Evolutionary conservation across 148 eudicot genomes (phyloP).

Genomic region (Nyssa sinensis): DNA sequence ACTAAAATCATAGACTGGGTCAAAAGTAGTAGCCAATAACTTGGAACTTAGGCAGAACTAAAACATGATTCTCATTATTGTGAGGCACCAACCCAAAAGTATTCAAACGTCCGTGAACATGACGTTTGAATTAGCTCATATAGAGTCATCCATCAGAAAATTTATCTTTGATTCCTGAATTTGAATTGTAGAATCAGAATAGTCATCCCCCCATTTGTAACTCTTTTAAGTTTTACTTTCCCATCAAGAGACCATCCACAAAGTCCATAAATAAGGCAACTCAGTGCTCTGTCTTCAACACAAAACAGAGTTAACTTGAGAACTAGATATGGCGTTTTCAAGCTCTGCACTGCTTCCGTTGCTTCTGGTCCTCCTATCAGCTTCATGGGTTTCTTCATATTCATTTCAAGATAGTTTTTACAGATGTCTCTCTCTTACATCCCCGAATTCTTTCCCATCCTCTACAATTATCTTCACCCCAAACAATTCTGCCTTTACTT

Average conservation of each 20-base stretch:
- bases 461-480: conserved; percentile 29
- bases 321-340: neutral
- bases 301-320: neutral
- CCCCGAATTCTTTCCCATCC: conserved; percentile 22
- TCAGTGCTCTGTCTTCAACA: neutral
- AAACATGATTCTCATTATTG: too few relatives aligned
- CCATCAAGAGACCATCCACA: neutral
- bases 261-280: neutral
- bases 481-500: conserved; percentile 20
- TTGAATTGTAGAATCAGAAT: too few relatives aligned
- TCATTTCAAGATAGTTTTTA: conserved; percentile 27
- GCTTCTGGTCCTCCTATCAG: neutral
- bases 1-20: neutral
- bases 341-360: neutral
- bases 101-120: too few relatives aligned
- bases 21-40: neutral
- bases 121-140: neutral
- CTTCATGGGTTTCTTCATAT: conserved; percentile 14
- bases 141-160: too few relatives aligned
- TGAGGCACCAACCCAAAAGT: neutral
- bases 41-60: neutral
- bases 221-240: too few relatives aligned
- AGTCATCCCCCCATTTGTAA: too few relatives aligned
- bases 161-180: too few relatives aligned
- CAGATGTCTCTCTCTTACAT: conserved; percentile 23